Evolutionary conservation across 1,284 basidiomycete genomes (phyloP).

Genomic region (Lentinula novae-zelandiae): DNA sequence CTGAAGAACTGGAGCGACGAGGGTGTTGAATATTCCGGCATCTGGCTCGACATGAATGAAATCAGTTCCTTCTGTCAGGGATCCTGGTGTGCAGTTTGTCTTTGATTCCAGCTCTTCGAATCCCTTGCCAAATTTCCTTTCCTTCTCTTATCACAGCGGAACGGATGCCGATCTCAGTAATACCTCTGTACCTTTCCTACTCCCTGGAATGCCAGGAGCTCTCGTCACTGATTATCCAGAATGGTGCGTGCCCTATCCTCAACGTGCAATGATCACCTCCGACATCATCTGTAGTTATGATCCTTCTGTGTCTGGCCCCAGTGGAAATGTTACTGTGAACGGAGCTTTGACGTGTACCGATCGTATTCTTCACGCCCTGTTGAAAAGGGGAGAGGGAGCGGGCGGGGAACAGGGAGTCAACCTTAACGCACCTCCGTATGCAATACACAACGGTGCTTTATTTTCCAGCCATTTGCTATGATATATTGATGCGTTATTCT

Average conservation of each 20-base stretch:
- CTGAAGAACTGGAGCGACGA: constrained; percentile 56
- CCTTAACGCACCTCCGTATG: constrained; percentile 59
- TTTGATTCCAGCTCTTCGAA: neutral
- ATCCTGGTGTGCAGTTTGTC: constrained; percentile 47
- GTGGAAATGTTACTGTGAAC: constrained; percentile 73
- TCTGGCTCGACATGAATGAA: constrained; percentile 81
- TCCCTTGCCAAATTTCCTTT: neutral
- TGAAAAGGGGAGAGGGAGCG: constrained; percentile 42
- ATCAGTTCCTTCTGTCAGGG: constrained; percentile 60
- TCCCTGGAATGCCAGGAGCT: constrained; percentile 52
- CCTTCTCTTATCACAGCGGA: constrained; percentile 33
- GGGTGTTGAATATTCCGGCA: constrained; percentile 61
- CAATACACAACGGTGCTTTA: constrained; percentile 63
- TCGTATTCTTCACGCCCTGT: constrained; percentile 16
- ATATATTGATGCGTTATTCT: neutral
- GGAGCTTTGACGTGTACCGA: constrained; percentile 53
- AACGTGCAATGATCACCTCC: constrained; percentile 1
- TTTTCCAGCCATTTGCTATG: neutral
- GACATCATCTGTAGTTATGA: constrained; percentile 50
- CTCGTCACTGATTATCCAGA: constrained; percentile 54
- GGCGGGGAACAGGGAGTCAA: constrained; percentile 42
- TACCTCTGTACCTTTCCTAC: constrained; percentile 31
- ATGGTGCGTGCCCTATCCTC: constrained; percentile 37
- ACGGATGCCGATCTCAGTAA: constrained; percentile 50
- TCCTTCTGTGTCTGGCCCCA: constrained; percentile 55